Evolutionary conservation across 441 rosid species (phyloP), one percentile per base, ranked within the genome.

Genomic region (Isatis lusitanica): DNA sequence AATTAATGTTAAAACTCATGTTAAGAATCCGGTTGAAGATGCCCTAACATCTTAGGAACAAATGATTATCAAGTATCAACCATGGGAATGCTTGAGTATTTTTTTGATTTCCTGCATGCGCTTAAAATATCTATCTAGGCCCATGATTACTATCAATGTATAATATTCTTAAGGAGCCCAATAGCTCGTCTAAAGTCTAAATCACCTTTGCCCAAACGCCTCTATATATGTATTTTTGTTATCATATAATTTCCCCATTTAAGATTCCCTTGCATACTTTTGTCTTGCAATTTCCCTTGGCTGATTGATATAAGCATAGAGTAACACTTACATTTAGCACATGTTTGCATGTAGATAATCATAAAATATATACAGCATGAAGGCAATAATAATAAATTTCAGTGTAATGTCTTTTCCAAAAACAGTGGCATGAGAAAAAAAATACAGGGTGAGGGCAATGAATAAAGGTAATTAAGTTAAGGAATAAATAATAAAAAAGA

Each of bases 401-500:
- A 16, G 58, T 58, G 47, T 46, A 21, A 17, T 35, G 66, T 46
- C 58, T 24, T 9, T 59, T 59, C 50, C 30, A 35, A 36, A 43
- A 48, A 40, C 59, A 70, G 59, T 59, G 39, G n/a, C n/a, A 70
- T 26, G 50, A 60, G 40, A 60, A 48, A 44, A 48, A 44, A 9
- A 36, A 43, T 28, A 44, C 55, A 44, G 68, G 28, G n/a, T 0
- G 9, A 28, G 39, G 9, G 53, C 5, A 42, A 43, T 6, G 24
- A 13, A 24, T 21, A 42, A 42, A 42, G 51, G 66, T 62, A n/a
- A 61, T 40, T 21, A 13, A 40, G 0, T 26, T 42, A 24, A 4
- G 11, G 36, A 24, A 17, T 9, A 31, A 44, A 31, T 12, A 57
- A 30, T 30, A 33, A 66, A 6, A 5, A 2, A 31, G n/a, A 44